Base-by-base conservation (phyloP, 1,284 basidiomycete species). In the Ustilago hordei region DNA sequence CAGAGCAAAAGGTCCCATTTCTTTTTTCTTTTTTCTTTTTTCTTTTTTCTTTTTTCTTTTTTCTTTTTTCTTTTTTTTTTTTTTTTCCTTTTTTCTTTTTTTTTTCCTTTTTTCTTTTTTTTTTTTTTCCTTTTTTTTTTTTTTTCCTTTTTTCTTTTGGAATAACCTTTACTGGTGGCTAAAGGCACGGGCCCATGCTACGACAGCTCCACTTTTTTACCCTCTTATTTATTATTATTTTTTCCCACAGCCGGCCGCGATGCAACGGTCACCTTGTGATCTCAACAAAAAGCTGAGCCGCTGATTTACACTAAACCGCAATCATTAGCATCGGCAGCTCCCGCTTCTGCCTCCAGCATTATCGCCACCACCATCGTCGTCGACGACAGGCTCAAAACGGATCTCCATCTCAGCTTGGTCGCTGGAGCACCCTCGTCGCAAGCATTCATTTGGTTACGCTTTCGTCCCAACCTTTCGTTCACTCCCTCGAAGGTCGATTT, bases 211-310 rank as follows among this genome's bases (percentile, higher is more conserved):
- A 50, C 48, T 32, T 50, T 50, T 12, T 50, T 15, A 48, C 45
- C 13, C 1, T 45, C 3, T 15, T 45, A 11, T 23, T 23, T 48
- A 23, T 19, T 19, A 8, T 19, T 11, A 9, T 48, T 48, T 31
- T 48, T 28, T 28, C n/a, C 19, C n/a, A 34, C 48, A 50, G 48
- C 48, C 31, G 15, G 31, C n/a, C 48, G 48, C 48, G 13, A 31
- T 32, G 28, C 48, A 31, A 12, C 8, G 9, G 28, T 4, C 36
- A 54, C n/a, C 31, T 13, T 32, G 35, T 54, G 34, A n/a, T 23
- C 31, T 35, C 52, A 19, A 54, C n/a, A 35, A 19, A 31, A 54
- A 28, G 34, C 52, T 54, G 52, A 54, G 52, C 52, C 52, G 52
- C 52, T 50, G 19, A 7, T 8, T 28, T 19, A 28, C 28, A 28